phyloP scores from a whole-genome alignment of 352 stramenopile species.

The Aphanomyces cochlioides region DNA sequence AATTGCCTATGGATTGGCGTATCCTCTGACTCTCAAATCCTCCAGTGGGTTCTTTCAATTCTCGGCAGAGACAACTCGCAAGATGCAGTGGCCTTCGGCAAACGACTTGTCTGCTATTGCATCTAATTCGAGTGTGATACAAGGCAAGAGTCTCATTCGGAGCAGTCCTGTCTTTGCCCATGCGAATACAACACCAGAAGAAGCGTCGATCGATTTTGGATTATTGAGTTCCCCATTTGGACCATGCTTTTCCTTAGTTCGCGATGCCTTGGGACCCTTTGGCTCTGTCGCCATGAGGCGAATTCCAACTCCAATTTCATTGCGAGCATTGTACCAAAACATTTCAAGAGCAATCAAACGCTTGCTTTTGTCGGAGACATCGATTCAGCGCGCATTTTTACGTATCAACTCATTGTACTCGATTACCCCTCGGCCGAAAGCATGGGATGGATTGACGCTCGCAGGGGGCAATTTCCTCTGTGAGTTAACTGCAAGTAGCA shows the following conservation, averaged over 20 bases:
- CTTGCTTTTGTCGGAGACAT: neutral
- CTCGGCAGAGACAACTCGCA: neutral
- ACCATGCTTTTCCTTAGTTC: neutral
- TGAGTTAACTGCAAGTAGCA: neutral
- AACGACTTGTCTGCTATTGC: neutral
- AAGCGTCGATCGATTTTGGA: neutral
- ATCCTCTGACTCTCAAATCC: neutral
- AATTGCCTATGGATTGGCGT: neutral
- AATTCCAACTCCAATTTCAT: neutral
- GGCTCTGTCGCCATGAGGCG: constrained; percentile 6
- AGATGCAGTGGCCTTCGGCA: constrained; percentile 18
- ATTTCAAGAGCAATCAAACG: neutral
- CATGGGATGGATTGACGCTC: neutral
- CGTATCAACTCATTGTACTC: constrained; percentile 4
- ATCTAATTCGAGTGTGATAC: neutral
- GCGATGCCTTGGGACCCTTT: neutral
- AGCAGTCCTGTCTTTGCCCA: neutral
- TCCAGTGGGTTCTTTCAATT: constrained; percentile 8
- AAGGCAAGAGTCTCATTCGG: constrained; percentile 3
- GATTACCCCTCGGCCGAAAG: neutral
- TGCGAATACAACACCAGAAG: constrained; percentile 1
- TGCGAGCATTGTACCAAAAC: constrained; percentile 4
- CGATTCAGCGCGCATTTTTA: neutral
- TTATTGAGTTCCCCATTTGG: neutral
- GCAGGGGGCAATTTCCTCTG: neutral